A percentile compares a stretch with the other conserved stretches of the same genome.
Evolutionary conservation across 441 rosid genomes (phyloP).

Genomic region (Melastoma candidum): DNA sequence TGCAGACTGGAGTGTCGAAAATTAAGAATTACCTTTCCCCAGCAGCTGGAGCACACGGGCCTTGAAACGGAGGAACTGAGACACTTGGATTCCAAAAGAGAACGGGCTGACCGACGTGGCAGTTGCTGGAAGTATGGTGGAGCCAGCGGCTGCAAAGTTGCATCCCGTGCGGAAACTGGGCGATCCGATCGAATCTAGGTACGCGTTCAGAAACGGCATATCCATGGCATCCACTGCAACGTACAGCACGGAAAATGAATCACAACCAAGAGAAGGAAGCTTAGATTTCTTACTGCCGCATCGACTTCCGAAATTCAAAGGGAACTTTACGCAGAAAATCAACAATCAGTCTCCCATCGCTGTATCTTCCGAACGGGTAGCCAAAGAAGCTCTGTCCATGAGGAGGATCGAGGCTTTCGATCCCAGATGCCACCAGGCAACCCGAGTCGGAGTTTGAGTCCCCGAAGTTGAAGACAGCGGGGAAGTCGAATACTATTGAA

Average conservation of each 20-base stretch:
- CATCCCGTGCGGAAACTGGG: conserved; percentile 79
- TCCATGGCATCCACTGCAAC: conserved; percentile 87
- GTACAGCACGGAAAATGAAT: background rate
- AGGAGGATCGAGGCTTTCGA: conserved; percentile 38
- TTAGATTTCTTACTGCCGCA: background rate
- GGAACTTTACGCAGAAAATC: conserved; percentile 52
- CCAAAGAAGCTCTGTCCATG: conserved; percentile 40
- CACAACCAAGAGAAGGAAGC: conserved; percentile 2
- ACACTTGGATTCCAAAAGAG: conserved; percentile 66
- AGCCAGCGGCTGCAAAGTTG: conserved; percentile 91
- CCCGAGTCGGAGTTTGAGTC: conserved; percentile 63
- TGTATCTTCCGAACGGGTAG: conserved; percentile 44
- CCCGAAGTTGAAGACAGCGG: conserved; percentile 49
- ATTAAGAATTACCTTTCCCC: conserved; percentile 29
- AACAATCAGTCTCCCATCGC: conserved; percentile 45
- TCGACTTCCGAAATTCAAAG: no score
- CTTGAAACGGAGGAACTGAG: conserved; percentile 79
- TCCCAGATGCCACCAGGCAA: conserved; percentile 41
- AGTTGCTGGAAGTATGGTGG: conserved; percentile 68
- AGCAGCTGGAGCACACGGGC: conserved; percentile 55
- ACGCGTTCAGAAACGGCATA: conserved; percentile 75
- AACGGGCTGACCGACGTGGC: conserved; percentile 72
- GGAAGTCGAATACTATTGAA: conserved; percentile 41
- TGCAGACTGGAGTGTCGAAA: background rate
- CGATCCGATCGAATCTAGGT: conserved; percentile 73